Conservation (phyloP, 179 eudicot species). For the Gypsophila paniculata region DNA sequence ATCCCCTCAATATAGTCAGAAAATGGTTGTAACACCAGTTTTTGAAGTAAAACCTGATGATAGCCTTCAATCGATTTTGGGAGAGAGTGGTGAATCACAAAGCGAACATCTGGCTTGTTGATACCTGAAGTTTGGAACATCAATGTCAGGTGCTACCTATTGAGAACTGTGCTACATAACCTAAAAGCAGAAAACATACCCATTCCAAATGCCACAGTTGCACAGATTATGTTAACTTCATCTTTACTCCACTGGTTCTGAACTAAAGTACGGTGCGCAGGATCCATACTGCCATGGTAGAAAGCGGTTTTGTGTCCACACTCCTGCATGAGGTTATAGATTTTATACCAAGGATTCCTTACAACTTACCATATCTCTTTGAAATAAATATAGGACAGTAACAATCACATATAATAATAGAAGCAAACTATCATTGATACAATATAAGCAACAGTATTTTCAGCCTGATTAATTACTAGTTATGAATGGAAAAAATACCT, state of each 20-base stretch:
- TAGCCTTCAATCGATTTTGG: conserved; percentile 99
- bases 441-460: neutral
- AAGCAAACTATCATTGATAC: neutral
- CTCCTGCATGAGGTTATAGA: conserved; percentile 43
- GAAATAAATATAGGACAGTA: neutral
- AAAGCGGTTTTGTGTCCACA: conserved; percentile 82
- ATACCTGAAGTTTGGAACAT: conserved; percentile 54
- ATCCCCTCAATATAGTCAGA: conserved; percentile 4
- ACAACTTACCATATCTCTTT: neutral
- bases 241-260: conserved; percentile 99
- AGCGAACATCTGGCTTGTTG: conserved; percentile 96
- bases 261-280: conserved; percentile 65
- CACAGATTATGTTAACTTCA: conserved; percentile 88
- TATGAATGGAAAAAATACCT: conserved; percentile 46
- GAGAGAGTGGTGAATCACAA: conserved; percentile 96
- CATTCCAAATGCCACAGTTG: conserved; percentile 99
- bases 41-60: conserved; percentile 64
- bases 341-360: neutral
- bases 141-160: conserved; percentile 28
- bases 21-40: conserved; percentile 2
- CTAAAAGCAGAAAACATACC: conserved; percentile 47
- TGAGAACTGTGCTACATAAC: conserved; percentile 18
- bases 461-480: neutral
- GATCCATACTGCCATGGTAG: conserved; percentile 94
- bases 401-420: too few relatives aligned